Evolutionary conservation across 352 stramenopile genomes (phyloP).

Genomic region (Thalassiosira ordinaria): DNA sequence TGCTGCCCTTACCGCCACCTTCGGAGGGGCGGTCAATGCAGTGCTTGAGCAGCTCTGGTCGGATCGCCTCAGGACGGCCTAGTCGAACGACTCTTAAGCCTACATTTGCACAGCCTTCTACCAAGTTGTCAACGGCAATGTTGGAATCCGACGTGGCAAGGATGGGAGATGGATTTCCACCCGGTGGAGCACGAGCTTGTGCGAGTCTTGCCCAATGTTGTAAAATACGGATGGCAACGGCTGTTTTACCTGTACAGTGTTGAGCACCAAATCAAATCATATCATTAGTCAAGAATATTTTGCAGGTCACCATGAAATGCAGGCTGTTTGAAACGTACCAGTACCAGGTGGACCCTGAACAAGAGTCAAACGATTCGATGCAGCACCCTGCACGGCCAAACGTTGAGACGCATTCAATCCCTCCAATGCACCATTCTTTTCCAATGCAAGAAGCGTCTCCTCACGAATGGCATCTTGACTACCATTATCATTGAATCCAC

Average conservation of each 20-base stretch:
- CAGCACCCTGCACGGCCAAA: constrained; percentile 80
- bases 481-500: too few species aligned
- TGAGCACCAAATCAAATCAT: constrained; percentile 87
- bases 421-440: constrained; percentile 80
- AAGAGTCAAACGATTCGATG: constrained; percentile 82
- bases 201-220: constrained; percentile 81
- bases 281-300: too few species aligned
- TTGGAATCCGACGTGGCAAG: constrained; percentile 87
- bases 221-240: constrained; percentile 84
- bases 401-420: constrained; percentile 84
- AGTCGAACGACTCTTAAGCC: constrained; percentile 82
- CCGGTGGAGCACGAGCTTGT: constrained; percentile 45
- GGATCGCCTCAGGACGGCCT: constrained; percentile 82
- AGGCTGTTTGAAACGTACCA: too few species aligned
- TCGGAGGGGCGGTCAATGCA: constrained; percentile 80
- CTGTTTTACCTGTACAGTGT: constrained; percentile 86
- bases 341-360: constrained; percentile 95
- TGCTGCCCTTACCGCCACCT: constrained; percentile 23
- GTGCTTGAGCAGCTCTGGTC: constrained; percentile 82
- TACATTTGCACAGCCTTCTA: constrained; percentile 85
- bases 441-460: constrained; percentile 67
- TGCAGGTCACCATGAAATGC: too few species aligned
- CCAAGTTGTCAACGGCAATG: constrained; percentile 87
- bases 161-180: constrained; percentile 73
- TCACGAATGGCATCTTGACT: constrained; percentile 66